Evolutionary conservation across 2,329 filamentous ascomycete genomes (phyloP), one percentile per base, ranked within the genome.

Genomic region (Beauveria scarabaeidicola): DNA sequence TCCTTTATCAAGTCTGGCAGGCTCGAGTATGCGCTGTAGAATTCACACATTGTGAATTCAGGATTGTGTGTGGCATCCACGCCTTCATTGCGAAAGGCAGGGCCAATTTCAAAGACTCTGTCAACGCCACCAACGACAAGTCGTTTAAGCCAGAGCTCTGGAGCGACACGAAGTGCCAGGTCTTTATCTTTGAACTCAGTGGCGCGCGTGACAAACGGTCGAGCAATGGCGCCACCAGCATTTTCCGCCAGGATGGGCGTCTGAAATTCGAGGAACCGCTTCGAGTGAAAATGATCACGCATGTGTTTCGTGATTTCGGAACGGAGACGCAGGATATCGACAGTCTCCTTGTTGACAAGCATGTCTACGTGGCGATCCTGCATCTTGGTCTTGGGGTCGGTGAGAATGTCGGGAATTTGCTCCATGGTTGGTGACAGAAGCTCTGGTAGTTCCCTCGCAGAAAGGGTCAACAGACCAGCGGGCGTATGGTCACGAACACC

Each of bases 1-100:
- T 86, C 83, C 21, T 73, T 70, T 68, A 96, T 91, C 54, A 97
- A 77, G 46, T 89, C 83, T 40, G 85, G 77, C 0, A 97, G 80
- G 64, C 87, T 89, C 62, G 88, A 85, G 68, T 92, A 95, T 3
- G 92, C 87, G 62, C 89, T 87, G 74, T 99, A 99, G 75, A 96
- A 97, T 74, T 99, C 94, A 77, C 93, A 97, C 62, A 90, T 97
- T 48, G 90, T 94, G 74, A 97, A 99, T 70, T 99, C 94, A 0
- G 94, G 93, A 69, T 99, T 99, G 71, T 99, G 94, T 0, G 91
- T 96, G 32, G 82, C 83, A 71, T 97, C 92, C 40, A 96, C 76
- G 72, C 91, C 90, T 76, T 99, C 94, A 70, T 99, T 99, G 47
- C 94, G 85, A 73, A 99, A 99, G 13, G 86, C 86, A 3, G 90